Evolutionary conservation across 1,139 yeast genomes (phyloP).

Genomic region (Hemisphaericaspora subhashii): DNA sequence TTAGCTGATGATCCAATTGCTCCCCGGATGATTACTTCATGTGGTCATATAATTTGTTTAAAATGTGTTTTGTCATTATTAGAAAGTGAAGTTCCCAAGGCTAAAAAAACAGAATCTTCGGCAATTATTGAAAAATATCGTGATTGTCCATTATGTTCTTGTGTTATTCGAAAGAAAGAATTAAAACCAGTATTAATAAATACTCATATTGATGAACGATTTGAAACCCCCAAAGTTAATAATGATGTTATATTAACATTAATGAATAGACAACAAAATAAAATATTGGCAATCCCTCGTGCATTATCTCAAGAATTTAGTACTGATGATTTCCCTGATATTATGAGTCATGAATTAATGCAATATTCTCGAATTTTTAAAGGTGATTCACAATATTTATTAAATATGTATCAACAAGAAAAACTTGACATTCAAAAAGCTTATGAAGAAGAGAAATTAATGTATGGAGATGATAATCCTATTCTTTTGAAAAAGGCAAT

Average conservation of each 20-base stretch:
- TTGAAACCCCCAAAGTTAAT: slow-evolving; percentile 61
- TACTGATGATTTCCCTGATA: slow-evolving; percentile 27
- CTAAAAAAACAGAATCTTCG: slow-evolving; percentile 34
- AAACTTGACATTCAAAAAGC: slow-evolving; percentile 46
- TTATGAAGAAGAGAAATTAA: slow-evolving; percentile 54
- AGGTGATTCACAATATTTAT: slow-evolving; percentile 57
- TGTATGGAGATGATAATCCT: slow-evolving; percentile 59
- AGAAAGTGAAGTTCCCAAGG: slow-evolving; percentile 52
- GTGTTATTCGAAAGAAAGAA: slow-evolving; percentile 57
- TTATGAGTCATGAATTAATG: slow-evolving; percentile 22
- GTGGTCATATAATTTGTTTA: slow-evolving; percentile 91
- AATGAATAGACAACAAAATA: slow-evolving; percentile 67
- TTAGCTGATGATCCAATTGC: slow-evolving; percentile 81
- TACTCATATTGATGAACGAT: slow-evolving; percentile 52
- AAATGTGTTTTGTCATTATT: slow-evolving; percentile 76
- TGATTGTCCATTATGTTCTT: slow-evolving; percentile 86
- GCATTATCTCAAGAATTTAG: slow-evolving; percentile 25
- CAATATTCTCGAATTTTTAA: slow-evolving; percentile 57
- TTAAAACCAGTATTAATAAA: slow-evolving; percentile 70
- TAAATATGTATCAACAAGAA: slow-evolving; percentile 58
- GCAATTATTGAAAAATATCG: slow-evolving; percentile 54
- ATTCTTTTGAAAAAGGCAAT: slow-evolving; percentile 59
- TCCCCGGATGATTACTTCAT: slow-evolving; percentile 84
- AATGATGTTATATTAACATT: slow-evolving; percentile 63
- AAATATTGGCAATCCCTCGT: slow-evolving; percentile 64